Conservation (phyloP, 441 rosid genomes). For the Melastoma candidum region DNA sequence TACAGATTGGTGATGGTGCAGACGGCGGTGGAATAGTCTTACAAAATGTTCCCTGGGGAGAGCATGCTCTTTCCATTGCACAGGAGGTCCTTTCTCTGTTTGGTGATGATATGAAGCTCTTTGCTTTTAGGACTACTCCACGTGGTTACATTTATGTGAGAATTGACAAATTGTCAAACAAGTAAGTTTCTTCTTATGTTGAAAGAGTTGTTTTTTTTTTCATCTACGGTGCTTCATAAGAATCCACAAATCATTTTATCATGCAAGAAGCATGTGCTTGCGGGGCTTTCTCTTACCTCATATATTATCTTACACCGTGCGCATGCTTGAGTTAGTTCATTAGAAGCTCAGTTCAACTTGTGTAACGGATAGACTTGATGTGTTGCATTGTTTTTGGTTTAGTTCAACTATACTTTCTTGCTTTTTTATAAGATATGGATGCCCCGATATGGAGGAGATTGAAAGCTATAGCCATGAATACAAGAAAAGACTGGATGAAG, state of each 20-base stretch:
- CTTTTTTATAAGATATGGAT: slow-evolving; percentile 48
- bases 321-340: no score
- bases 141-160: slow-evolving; percentile 75
- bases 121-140: slow-evolving; percentile 68
- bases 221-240: no score
- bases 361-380: no score
- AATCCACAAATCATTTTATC: no score
- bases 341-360: no score
- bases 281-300: no score
- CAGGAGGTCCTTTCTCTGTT: slow-evolving; percentile 37
- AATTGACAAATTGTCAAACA: slow-evolving; percentile 61
- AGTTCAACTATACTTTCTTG: not conserved
- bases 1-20: slow-evolving; percentile 77
- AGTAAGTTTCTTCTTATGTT: slow-evolving; percentile 29
- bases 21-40: slow-evolving; percentile 86
- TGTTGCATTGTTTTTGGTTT: no score
- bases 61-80: slow-evolving; percentile 59
- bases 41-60: slow-evolving; percentile 71
- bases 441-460: slow-evolving; percentile 82
- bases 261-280: no score
- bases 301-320: no score
- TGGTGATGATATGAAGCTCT: slow-evolving; percentile 46
- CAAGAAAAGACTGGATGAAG: slow-evolving; percentile 73
- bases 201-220: no score
- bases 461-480: slow-evolving; percentile 56